Base-by-base conservation (phyloP, 805 yeast species). In the Teunomyces atbi region DNA sequence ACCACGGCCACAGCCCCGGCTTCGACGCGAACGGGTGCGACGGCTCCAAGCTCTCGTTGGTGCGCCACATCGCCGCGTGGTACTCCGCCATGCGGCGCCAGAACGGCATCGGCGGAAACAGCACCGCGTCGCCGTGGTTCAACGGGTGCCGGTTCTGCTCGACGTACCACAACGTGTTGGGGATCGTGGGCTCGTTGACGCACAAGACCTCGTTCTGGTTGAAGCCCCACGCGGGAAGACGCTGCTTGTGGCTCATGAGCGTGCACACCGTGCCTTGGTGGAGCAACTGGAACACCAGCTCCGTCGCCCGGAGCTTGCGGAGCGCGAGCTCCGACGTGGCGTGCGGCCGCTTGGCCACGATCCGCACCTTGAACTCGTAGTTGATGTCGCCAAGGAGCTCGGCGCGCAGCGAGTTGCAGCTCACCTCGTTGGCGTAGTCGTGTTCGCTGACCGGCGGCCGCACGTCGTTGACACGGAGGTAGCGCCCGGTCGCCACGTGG, bases 371-470 rank as follows among this genome's bases (percentile, higher is more conserved):
- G 77, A 89, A 90, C 51, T 79, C 78, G 61, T 87, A 90, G 59
- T 81, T 82, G 35, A 76, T 72, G 53, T 86, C 86, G 13, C 89
- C 94, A 2, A 68, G 67, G 58, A 80, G 79, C 1, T 82, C 79
- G 5, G 48, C 50, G 5, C 73, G 64, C 63, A 78, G 79, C 4
- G 92, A 94, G 46, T 81, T 71, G 52, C 89, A 82, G 21, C 88
- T 78, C 1, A 90, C 96, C 64, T 90, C 96, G 52, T 77, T 79
- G 59, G 90, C 84, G 65, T 92, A 91, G 46, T 94, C 98, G 58
- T 89, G 94, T 60, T 89, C 96, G 7, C 92, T 79, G 21, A 90
- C 79, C 7, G 96, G 97, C 3, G 98, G 97, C 49, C 91, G 81
- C 42, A 78, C 57, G 50, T 87, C 86, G 52, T 76, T 82, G 18